phyloP scores from a whole-genome alignment of 257 asterid species.

The Buddleja alternifolia region DNA sequence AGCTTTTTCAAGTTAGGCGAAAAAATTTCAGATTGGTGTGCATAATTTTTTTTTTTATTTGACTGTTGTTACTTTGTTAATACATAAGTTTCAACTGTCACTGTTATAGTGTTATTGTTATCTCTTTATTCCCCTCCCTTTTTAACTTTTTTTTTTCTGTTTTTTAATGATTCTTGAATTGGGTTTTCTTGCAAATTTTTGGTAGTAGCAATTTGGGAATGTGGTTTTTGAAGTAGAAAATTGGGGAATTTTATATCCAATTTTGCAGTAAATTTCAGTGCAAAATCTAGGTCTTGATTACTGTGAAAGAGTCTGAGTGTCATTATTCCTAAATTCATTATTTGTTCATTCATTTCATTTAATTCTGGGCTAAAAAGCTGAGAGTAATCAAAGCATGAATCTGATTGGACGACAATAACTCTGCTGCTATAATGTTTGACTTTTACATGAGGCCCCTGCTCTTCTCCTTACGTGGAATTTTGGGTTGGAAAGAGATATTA shows the following conservation, averaged over 20 bases:
- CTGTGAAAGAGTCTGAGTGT: constrained; percentile 2
- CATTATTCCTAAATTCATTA: too few relatives aligned
- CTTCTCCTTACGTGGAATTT: background rate
- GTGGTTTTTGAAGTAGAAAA: constrained; percentile 17
- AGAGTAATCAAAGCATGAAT: background rate
- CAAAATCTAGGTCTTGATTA: background rate
- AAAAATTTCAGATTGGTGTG: constrained; percentile 7
- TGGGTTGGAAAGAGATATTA: background rate
- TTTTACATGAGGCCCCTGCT: constrained; percentile 13
- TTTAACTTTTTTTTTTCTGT: background rate
- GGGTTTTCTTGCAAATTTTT: background rate
- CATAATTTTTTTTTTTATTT: background rate
- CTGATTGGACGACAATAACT: constrained; percentile 25
- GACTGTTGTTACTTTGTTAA: background rate
- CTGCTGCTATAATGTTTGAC: constrained; percentile 37
- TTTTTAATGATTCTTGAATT: background rate
- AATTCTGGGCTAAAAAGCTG: constrained; percentile 5
- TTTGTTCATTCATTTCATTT: constrained; percentile 23
- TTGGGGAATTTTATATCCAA: background rate
- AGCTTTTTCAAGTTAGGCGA: background rate
- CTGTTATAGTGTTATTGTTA: background rate
- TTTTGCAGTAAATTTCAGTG: background rate
- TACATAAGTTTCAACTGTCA: constrained; percentile 1
- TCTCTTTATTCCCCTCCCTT: background rate
- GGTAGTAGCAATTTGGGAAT: constrained; percentile 8